Evolutionary conservation across 129 eudicot genomes (phyloP).

Genomic region (Solidago caesia): DNA sequence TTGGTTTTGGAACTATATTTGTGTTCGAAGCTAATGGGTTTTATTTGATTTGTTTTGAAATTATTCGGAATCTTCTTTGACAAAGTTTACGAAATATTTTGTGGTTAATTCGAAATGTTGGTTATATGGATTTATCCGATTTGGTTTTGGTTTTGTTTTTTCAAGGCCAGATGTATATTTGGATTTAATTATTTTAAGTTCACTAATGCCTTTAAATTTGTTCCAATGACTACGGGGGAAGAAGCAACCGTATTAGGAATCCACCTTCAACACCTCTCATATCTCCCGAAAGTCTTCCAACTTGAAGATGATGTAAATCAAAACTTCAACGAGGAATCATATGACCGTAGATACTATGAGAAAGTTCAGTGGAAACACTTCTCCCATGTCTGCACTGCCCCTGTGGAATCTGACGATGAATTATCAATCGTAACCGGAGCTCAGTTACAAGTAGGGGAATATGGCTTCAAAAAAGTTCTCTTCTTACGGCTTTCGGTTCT

Average conservation of each 20-base stretch:
- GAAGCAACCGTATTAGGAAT: conserved; percentile 88
- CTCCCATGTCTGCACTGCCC: conserved; percentile 98
- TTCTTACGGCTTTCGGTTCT: conserved; percentile 84
- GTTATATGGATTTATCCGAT: no score
- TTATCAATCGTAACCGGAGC: conserved; percentile 89
- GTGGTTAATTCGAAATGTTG: no score
- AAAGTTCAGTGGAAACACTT: conserved; percentile 97
- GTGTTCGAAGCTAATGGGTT: no score
- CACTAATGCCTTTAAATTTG: no score
- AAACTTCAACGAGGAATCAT: conserved; percentile 45
- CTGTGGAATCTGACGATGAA: conserved; percentile 87
- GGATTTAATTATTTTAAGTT: no score
- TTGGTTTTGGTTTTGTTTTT: no score
- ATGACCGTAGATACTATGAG: conserved; percentile 77
- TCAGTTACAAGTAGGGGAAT: conserved; percentile 70
- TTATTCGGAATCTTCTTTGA: no score
- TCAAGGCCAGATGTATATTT: no score
- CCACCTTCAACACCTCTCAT: conserved; percentile 93
- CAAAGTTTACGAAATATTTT: no score
- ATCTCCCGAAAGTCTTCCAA: conserved; percentile 81
- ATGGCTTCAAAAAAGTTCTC: conserved; percentile 85
- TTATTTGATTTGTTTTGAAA: no score
- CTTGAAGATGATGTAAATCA: conserved; percentile 66
- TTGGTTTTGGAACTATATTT: no score
- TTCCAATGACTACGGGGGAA: no score